Evolutionary conservation across 495 filamentous ascomycete genomes (phyloP), one percentile per base, ranked within the genome.

Genomic region (Penicillium canescens): DNA sequence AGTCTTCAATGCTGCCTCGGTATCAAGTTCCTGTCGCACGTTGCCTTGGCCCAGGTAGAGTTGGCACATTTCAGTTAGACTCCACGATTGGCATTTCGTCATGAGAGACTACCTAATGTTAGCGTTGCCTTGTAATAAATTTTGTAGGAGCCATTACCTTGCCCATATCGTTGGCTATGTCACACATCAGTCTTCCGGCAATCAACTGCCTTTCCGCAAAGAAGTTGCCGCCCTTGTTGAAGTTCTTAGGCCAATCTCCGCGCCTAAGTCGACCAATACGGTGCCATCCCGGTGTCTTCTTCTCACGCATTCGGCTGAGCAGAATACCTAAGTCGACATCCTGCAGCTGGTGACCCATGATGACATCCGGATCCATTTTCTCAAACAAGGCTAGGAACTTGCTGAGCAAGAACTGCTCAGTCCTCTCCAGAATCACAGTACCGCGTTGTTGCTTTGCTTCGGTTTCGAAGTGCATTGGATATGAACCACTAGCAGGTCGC

Each of bases 11-110:
- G 89, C 92, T 41, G 74, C 83, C 54, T 96, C 94, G 57, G 86
- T 91, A 68, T 98, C 92, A 10, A 98, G 63, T 13, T 98, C 95
- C 31, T 86, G 80, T 16, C 94, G 85, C 21, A 72, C 74, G 61
- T 82, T 83, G 41, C 82, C 84, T 39, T 78, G 72, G 9, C 82
- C 87, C 7, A 98, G 85, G 55, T 96, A 92, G 21, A 97, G 79
- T 42, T 85, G 88, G 69, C 91, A 96, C 90, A 98, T 98, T 70
- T 98, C 94, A 0, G 91, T 94, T 68, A 98, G 78, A 72, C 86
- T 96, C 95, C 95, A 98, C 4, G 91, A 94, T 67, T 96, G 92
- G 66, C 94, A 98, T 76, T 95, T 95, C 55, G 83, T 88, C 92
- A 96, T 98, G 43, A 93, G 83, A 21, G 92, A 97, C 81, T 82